Evolutionary conservation across 768 basidiomycete species (phyloP).

Genomic region (Pleurotus citrinopileatus): DNA sequence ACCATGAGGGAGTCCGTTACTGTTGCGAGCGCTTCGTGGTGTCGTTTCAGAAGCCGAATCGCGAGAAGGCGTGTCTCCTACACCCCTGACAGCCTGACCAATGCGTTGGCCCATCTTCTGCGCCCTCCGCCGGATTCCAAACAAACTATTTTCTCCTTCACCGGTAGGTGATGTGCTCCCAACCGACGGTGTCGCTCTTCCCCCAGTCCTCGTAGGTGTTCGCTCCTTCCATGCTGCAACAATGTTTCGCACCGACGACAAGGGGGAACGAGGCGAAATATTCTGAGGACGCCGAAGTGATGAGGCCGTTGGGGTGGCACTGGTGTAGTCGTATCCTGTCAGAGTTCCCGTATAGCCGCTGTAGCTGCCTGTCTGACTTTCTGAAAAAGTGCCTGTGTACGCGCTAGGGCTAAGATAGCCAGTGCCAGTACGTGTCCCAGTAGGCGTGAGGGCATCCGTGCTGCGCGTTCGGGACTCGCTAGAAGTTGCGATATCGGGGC

Average conservation of each 20-base stretch:
- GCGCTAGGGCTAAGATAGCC: conserved; percentile 33
- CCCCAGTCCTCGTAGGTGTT: conserved; percentile 45
- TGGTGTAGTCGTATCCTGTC: conserved; percentile 36
- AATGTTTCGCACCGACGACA: conserved; percentile 74
- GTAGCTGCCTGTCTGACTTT: conserved; percentile 20
- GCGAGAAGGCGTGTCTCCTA: conserved; percentile 13
- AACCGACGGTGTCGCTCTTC: conserved; percentile 34
- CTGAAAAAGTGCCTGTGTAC: conserved; percentile 33
- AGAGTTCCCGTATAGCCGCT: conserved; percentile 27
- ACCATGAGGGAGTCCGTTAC: conserved; percentile 35
- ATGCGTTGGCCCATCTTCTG: conserved; percentile 37
- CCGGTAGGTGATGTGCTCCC: conserved; percentile 30
- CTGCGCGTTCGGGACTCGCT: conserved; percentile 28
- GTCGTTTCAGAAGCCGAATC: conserved; percentile 21
- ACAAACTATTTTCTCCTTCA: conserved; percentile 41
- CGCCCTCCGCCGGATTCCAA: conserved; percentile 47
- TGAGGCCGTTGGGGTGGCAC: conserved; percentile 43
- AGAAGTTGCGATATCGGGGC: conserved; percentile 24
- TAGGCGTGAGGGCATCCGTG: conserved; percentile 7
- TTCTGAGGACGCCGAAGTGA: conserved; percentile 60
- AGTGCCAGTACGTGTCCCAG: conserved; percentile 20
- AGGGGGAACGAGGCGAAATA: conserved; percentile 62
- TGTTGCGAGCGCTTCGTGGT: conserved; percentile 25
- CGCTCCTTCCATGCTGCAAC: conserved; percentile 81
- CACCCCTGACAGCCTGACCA: conserved; percentile 21